Evolutionary conservation across 106 monocot species (phyloP), one percentile per base, ranked within the genome.

Genomic region (Alisma plantagoaquatica): DNA sequence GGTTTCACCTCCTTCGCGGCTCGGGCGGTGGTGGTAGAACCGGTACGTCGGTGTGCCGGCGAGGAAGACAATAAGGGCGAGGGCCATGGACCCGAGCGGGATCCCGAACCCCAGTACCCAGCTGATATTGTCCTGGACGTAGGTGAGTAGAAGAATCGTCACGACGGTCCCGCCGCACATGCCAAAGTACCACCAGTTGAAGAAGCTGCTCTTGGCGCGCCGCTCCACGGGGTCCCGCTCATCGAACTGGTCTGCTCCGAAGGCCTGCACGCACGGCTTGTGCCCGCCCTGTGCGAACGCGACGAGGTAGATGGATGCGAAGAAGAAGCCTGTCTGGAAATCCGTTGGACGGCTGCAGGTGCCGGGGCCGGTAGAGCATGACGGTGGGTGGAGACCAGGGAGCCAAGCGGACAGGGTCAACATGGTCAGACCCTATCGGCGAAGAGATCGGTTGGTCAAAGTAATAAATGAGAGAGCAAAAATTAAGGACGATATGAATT

Each of bases 211-310:
- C 65, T 49, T 66, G 2, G 75, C 60, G 4, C 61, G 41, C 46
- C 57, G 25, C 53, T 92, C 92, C n/a, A 35, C 57, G 2, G 78
- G 73, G 29, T 86, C 76, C 20, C 68, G 54, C 20, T 76, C 60
- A 53, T 92, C 78, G 50, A 92, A 92, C 42, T 92, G 86, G 52
- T 92, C 92, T 0, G 92, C 92, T 1, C 86, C 92, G 25, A 92
- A 92, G 27, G 92, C 92, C 54, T 86, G 78, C 24, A 68, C 58
- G 28, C 85, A 86, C 0, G 91, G 91, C 47, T 76, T 92, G 54
- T 86, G 78, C 10, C 78, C 75, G 14, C 78, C 81, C 53, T 92
- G 75, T 11, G 92, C 86, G 15, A 92, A 33, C 10, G 81, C 81
- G 10, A 91, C 51, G 1, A 81, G 41, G 60, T 86, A 91, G 1